Percentiles rank a stretch among this genome's conserved stretches.
Evolutionary conservation across 495 filamentous ascomycete genomes (phyloP).

Genomic region (Daldinia caldariorum): DNA sequence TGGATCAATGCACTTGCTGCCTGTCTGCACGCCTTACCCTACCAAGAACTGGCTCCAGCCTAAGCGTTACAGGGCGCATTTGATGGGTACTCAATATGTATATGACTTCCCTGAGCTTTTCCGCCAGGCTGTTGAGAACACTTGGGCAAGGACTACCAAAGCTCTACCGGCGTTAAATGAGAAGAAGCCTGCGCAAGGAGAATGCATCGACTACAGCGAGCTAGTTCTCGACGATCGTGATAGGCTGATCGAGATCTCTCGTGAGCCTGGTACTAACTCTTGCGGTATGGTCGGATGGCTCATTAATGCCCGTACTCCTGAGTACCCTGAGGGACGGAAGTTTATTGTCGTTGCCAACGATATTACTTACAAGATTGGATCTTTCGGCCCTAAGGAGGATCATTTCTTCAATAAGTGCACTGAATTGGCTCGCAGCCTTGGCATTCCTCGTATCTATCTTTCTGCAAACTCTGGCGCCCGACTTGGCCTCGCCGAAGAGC

Average conservation of each 20-base stretch:
- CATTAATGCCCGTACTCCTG: constrained; percentile 95
- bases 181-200: constrained; percentile 83
- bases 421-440: constrained; percentile 89
- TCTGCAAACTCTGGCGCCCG: constrained; percentile 99
- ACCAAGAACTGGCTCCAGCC: constrained; percentile 99
- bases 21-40: constrained; percentile 91
- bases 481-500: constrained; percentile 94
- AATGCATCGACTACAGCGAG: constrained; percentile 95
- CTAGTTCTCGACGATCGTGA: constrained; percentile 94
- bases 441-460: constrained; percentile 95
- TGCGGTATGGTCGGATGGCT: constrained; percentile 99
- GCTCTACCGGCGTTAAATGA: constrained; percentile 76
- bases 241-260: constrained; percentile 88
- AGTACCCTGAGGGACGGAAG: constrained; percentile 90
- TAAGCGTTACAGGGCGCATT: constrained; percentile 97
- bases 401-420: constrained; percentile 99
- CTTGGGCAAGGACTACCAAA: constrained; percentile 78
- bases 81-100: constrained; percentile 99
- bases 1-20: constrained; percentile 91
- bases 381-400: constrained; percentile 95
- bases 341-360: constrained; percentile 99
- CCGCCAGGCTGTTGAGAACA: constrained; percentile 96
- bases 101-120: constrained; percentile 99
- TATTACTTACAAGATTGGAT: constrained; percentile 98
- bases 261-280: constrained; percentile 92